A percentile compares a stretch with the other conserved stretches of the same genome.
Evolutionary conservation across 192 early-diverging fungal species (phyloP).

Genomic region (Allomyces javanicus): DNA sequence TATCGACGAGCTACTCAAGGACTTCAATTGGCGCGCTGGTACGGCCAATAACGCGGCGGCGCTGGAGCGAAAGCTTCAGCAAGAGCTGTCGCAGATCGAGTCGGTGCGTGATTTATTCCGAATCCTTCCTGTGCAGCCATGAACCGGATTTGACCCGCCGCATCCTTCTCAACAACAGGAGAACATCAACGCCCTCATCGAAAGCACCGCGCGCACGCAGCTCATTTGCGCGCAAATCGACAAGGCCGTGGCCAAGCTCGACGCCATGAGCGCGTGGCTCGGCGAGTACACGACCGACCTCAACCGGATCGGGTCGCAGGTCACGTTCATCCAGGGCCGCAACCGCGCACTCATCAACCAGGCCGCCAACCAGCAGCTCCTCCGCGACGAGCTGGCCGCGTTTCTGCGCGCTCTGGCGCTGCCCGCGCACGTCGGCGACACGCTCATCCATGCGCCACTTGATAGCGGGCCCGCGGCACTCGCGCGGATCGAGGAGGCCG

Average conservation of each 20-base stretch:
- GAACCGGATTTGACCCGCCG: too few species aligned
- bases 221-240: not conserved
- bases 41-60: not conserved
- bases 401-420: not conserved
- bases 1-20: not conserved
- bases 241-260: not conserved
- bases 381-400: not conserved
- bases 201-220: not conserved
- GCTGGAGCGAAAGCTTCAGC: not conserved
- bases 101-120: not conserved
- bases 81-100: not conserved
- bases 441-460: not conserved
- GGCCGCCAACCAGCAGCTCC: not conserved
- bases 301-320: not conserved
- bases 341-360: not conserved
- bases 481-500: not conserved
- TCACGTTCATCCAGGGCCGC: not conserved
- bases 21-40: not conserved
- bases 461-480: not conserved
- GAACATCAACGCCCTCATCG: not conserved
- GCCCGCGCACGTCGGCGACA: not conserved
- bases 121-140: too few species aligned
- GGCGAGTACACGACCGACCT: not conserved
- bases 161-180: not conserved
- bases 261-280: not conserved